Evolutionary conservation across 202 grass and related monocot species (phyloP).

Genomic region (Zizania palustris): DNA sequence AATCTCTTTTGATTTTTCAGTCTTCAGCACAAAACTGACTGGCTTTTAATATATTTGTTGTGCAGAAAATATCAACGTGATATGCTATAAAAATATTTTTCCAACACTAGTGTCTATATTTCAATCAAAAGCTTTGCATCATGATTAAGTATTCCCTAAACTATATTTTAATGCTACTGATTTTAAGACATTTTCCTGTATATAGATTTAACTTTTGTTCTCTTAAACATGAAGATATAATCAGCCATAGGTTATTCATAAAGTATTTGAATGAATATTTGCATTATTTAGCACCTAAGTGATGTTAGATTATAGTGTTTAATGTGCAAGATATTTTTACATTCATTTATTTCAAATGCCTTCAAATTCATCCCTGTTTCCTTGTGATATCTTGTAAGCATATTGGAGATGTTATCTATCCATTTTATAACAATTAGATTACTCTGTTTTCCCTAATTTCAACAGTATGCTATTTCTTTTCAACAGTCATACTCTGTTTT

Average conservation of each 20-base stretch:
- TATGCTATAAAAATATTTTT: too few relatives aligned
- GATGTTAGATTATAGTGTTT: background rate
- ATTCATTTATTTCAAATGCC: background rate
- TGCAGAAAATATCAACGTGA: background rate
- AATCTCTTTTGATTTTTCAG: background rate
- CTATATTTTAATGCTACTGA: background rate
- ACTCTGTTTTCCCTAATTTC: slow-evolving; percentile 25
- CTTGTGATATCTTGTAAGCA: slow-evolving; percentile 19
- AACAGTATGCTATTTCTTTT: slow-evolving; percentile 25
- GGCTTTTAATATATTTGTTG: background rate
- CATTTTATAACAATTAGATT: background rate
- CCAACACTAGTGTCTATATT: background rate
- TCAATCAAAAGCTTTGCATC: background rate
- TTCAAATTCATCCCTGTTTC: slow-evolving; percentile 11
- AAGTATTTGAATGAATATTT: background rate
- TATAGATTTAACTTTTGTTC: background rate
- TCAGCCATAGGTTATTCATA: background rate
- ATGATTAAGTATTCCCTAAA: background rate
- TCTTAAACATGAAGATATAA: background rate
- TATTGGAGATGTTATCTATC: background rate
- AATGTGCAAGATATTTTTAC: slow-evolving; percentile 13
- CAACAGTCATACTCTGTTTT: slow-evolving; percentile 31
- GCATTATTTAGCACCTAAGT: background rate
- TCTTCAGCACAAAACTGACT: background rate
- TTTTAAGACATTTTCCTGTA: background rate